Base-by-base conservation (phyloP, 805 yeast genomes). In the Isabelozyma pseudorhagii region DNA sequence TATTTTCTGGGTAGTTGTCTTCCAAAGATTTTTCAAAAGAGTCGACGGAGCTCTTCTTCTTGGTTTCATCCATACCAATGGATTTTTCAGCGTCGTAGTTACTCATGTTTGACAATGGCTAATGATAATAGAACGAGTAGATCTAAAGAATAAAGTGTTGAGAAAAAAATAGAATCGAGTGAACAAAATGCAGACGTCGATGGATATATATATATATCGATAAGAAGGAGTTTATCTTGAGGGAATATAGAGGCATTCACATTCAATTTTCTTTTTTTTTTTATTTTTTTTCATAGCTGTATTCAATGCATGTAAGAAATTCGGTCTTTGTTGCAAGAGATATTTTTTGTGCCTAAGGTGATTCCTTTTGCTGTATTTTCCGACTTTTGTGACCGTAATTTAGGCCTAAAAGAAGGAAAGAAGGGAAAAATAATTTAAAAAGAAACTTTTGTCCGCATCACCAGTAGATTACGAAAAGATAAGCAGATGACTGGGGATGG, bases 11-110 rank as follows among this genome's bases (percentile, higher is more conserved):
- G 36, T 10, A 31, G 48, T 58, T 55, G 42, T 59, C 59, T 38
- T 58, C 62, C 34, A 63, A 53, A 8, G 65, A 60, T 50, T 58
- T 56, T 42, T 64, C 68, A 44, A 56, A 64, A 17, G 64, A 59
- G 48, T 62, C 66, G 42, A 50, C 49, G 25, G 65, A 63, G 38
- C 49, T 49, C 46, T 60, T 64, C 50, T 64, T 62, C n/a, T 48
- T 46, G 40, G 15, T 29, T n/a, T n/a, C 42, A 10, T 31, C 42
- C 14, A 29, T 28, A 31, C 45, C 45, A 17, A 17, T 15, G 28
- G 17, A 38, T 17, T 44, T 44, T 48, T 48, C 50, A 14, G 36
- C 13, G 29, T 48, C 50, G 18, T 11, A 8, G 17, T 28, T 42
- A 27, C 25, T 42, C 15, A 14, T 38, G 11, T 8, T 11, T 38